Evolutionary conservation across 106 monocot genomes (phyloP), one percentile per base, ranked within the genome.

Genomic region (Dendrobium nobile): DNA sequence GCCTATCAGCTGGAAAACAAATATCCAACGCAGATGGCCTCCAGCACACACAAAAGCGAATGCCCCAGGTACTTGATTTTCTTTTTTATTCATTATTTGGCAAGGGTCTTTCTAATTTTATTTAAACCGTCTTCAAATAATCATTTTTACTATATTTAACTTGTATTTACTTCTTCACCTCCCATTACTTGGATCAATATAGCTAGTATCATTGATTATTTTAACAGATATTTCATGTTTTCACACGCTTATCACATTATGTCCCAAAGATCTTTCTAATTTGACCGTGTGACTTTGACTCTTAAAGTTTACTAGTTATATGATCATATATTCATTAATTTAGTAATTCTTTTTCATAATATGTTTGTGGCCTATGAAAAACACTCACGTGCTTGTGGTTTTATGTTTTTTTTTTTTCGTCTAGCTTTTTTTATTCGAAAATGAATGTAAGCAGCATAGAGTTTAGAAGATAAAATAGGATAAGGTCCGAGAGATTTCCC

Each of bases 31-130:
- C 37, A 77, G 81, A 82, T 74, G 82, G 58, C 47, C 44, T 73
- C 20, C 89, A 81, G 79, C 75, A 82, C 20, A n/a, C 80, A 68
- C 88, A 88, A 27, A 88, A 90, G 55, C 85, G 83, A 37, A 37
- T 37, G 37, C 37, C 51, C 83, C 91, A 91, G 88, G 91, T 88
- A 81, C 37, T 79, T 37, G 47, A 47, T 40, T 82, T 37, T 19
- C 40, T 41, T 48, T n/a, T 80, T 17, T 77, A 68, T 70, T 41
- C 42, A 43, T n/a, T 44, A 6, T 18, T 19, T 9, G 7, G 13
- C 27, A 27, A 9, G 67, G 28, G 67, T 67, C 10, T 67, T 67
- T 6, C 67, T 27, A 67, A 27, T 27, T 67, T 27, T 28, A 26
- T 27, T 22, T 11, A 27, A 7, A 27, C 28, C 24, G 1, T 26